A percentile compares a stretch with the other conserved stretches of the same genome.
Evolutionary conservation across 2,329 filamentous ascomycete genomes (phyloP).

Genomic region (Alternaria sp.): DNA sequence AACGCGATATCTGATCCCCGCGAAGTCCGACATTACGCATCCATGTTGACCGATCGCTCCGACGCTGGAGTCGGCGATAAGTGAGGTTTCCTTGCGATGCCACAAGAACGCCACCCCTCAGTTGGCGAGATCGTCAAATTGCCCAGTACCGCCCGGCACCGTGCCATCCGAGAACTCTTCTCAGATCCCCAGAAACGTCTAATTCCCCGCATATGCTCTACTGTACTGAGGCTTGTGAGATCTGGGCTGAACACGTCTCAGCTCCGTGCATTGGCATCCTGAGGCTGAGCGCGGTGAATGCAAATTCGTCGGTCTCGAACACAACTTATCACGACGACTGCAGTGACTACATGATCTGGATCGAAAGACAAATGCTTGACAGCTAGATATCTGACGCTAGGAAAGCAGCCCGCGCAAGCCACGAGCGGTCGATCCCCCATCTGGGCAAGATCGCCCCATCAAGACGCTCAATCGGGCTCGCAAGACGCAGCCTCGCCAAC

Average conservation of each 20-base stretch:
- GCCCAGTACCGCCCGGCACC: conserved; percentile 11
- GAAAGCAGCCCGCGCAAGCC: conserved; percentile 30
- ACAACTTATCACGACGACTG: conserved; percentile 2
- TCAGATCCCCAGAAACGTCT: not conserved
- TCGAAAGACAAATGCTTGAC: conserved; percentile 14
- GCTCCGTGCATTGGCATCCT: not conserved
- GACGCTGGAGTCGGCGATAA: not conserved
- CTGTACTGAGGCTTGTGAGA: not conserved
- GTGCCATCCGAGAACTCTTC: conserved; percentile 3
- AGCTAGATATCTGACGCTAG: conserved; percentile 24
- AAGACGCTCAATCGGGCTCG: conserved; percentile 20
- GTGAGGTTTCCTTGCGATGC: conserved; percentile 3
- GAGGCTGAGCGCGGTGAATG: not conserved
- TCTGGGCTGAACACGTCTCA: not conserved
- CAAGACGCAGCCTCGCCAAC: conserved; percentile 34
- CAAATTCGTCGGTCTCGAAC: not conserved
- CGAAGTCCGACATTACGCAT: conserved; percentile 3
- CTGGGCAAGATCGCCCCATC: conserved; percentile 20
- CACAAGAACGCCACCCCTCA: not conserved
- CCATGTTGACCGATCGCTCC: not conserved
- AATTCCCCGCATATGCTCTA: not conserved
- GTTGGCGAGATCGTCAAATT: conserved; percentile 7
- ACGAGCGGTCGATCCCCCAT: conserved; percentile 16
- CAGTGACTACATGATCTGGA: conserved; percentile 12
- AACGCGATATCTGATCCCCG: conserved; percentile 6